These are phyloP conservation scores for Mortierella sp. DNA, from an alignment of 371 early-diverging fungal species.

Conservation along the genomic window DNA sequence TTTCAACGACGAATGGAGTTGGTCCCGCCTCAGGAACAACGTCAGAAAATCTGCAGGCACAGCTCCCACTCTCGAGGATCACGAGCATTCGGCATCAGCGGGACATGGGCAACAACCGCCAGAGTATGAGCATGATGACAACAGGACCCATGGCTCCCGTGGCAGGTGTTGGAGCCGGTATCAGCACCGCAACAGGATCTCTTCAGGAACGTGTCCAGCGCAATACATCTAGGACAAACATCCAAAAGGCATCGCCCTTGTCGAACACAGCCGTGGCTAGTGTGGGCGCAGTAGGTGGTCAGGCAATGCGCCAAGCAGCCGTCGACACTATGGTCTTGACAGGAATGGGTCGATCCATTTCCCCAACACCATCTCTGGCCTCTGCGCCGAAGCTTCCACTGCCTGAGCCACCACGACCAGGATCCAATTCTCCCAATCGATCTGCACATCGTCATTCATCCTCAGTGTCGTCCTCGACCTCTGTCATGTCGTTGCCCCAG, in stretches of 20 bases:
- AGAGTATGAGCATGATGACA: slow-evolving; percentile 19
- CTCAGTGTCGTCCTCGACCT: not conserved
- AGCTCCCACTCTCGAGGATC: slow-evolving; percentile 26
- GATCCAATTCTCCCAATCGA: slow-evolving; percentile 20
- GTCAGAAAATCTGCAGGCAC: not conserved
- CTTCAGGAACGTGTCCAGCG: slow-evolving; percentile 40
- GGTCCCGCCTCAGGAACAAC: too few species aligned
- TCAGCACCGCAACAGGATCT: slow-evolving; percentile 15
- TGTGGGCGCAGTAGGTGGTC: too few species aligned
- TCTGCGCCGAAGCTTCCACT: slow-evolving; percentile 35
- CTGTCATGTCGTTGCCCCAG: not conserved
- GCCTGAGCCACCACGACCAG: slow-evolving; percentile 34
- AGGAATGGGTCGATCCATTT: slow-evolving; percentile 19
- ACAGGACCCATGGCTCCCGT: not conserved
- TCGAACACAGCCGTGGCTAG: not conserved
- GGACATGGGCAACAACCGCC: slow-evolving; percentile 21
- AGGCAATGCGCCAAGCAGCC: too few species aligned
- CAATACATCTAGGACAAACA: slow-evolving; percentile 14
- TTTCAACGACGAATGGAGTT: too few species aligned
- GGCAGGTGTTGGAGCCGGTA: too few species aligned
- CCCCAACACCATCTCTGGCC: slow-evolving; percentile 25
- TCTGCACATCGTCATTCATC: slow-evolving; percentile 10
- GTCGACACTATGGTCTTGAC: too few species aligned
- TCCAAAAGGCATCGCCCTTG: slow-evolving; percentile 12
- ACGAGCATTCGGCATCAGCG: slow-evolving; percentile 39